A percentile compares a stretch with the other conserved stretches of the same genome.
These are phyloP conservation scores for Teratosphaeria zuluensis DNA, from an alignment of 2,329 filamentous ascomycete genomes.

Conservation along the genomic window DNA sequence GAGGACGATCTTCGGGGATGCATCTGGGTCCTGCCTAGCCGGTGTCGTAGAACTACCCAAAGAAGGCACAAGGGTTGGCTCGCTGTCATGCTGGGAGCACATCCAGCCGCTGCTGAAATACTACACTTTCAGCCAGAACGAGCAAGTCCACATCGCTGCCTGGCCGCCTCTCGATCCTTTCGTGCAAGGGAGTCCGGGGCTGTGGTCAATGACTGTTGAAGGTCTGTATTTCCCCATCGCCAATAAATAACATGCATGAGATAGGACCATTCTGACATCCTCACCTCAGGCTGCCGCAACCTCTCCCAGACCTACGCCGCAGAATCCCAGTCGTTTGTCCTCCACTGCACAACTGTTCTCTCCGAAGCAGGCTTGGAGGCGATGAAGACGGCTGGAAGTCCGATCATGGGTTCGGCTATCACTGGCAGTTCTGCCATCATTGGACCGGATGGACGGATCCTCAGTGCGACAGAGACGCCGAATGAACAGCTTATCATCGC, in stretches of 20 bases:
- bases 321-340: conserved; percentile 46
- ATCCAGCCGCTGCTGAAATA: conserved; percentile 34
- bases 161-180: conserved; percentile 31
- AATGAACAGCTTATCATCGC: conserved; percentile 42
- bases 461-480: conserved; percentile 31
- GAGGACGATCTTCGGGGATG: conserved; percentile 34
- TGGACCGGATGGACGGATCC: conserved; percentile 41
- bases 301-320: conserved; percentile 48
- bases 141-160: conserved; percentile 32
- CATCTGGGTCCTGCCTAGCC: conserved; percentile 22
- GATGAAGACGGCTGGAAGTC: conserved; percentile 33
- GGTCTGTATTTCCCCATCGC: conserved; percentile 7
- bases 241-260: background rate
- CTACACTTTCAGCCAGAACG: conserved; percentile 29
- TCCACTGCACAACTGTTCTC: conserved; percentile 43
- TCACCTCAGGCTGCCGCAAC: conserved; percentile 28
- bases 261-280: background rate
- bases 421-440: conserved; percentile 44
- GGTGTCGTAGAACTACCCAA: conserved; percentile 25
- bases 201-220: conserved; percentile 30
- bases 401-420: conserved; percentile 31
- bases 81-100: conserved; percentile 27
- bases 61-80: conserved; percentile 21
- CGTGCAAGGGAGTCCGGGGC: conserved; percentile 19
- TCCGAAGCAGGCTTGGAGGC: conserved; percentile 34